Evolutionary conservation across 345 rosid species (phyloP).

Genomic region (rapeseed (Brassica napus)): DNA sequence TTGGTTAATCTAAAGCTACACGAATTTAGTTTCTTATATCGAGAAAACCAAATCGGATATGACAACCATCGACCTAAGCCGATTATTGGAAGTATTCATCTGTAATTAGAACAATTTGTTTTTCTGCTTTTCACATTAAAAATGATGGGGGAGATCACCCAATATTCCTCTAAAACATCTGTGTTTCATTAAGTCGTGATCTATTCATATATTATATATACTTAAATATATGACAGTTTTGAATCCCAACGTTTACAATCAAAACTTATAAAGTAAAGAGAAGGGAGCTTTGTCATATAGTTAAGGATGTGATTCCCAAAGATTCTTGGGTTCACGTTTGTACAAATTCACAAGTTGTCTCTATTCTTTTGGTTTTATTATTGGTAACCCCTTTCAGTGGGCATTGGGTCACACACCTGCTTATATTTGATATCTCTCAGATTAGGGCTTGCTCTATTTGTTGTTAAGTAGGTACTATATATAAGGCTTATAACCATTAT

Average conservation of each 20-base stretch:
- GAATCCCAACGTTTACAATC: conserved; percentile 27
- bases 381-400: conserved; percentile 27
- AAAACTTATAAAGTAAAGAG: conserved; percentile 13
- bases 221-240: conserved; percentile 21
- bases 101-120: neutral
- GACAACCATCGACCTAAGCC: conserved; percentile 14
- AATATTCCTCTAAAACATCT: neutral
- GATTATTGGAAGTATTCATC: conserved; percentile 11
- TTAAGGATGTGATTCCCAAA: conserved; percentile 34
- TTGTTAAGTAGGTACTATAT: neutral
- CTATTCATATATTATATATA: neutral
- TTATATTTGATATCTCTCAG: conserved; percentile 17
- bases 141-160: neutral
- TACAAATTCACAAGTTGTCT: conserved; percentile 40
- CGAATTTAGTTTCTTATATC: conserved; percentile 7
- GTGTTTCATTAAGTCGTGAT: neutral
- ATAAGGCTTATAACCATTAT: neutral
- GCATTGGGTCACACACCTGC: conserved; percentile 32
- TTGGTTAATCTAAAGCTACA: neutral
- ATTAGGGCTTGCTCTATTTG: conserved; percentile 20
- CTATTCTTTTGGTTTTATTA: conserved; percentile 34
- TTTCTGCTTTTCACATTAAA: neutral
- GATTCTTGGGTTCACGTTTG: conserved; percentile 43
- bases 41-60: conserved; percentile 23
- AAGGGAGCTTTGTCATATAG: conserved; percentile 33